Percentiles rank a stretch among this genome's conserved stretches.
Evolutionary conservation across 306 rosid genomes (phyloP).

Genomic region (Quercus agrifolia): DNA sequence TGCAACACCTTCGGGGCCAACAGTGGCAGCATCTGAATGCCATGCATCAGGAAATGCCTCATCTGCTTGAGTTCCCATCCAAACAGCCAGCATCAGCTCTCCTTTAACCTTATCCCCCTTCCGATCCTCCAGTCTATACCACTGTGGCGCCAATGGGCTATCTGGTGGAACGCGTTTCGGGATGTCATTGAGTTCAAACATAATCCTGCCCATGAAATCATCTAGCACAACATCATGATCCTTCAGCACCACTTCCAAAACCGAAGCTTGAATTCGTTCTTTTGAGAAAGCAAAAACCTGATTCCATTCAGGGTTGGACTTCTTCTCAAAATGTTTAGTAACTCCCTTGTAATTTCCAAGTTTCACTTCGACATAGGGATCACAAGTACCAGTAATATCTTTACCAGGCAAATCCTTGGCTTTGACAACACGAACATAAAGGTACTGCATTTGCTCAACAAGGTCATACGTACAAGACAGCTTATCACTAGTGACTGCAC

Average conservation of each 20-base stretch:
- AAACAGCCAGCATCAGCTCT: slow-evolving; percentile 89
- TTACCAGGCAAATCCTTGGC: slow-evolving; percentile 82
- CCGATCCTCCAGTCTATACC: slow-evolving; percentile 75
- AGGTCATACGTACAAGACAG: slow-evolving; percentile 85
- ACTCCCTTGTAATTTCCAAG: slow-evolving; percentile 84
- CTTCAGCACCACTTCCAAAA: slow-evolving; percentile 73
- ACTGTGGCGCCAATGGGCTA: slow-evolving; percentile 90
- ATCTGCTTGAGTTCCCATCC: slow-evolving; percentile 99
- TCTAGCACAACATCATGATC: slow-evolving; percentile 78
- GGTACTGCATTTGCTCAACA: slow-evolving; percentile 91
- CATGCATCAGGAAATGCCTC: slow-evolving; percentile 93
- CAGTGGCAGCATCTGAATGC: slow-evolving; percentile 89
- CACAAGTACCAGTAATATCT: slow-evolving; percentile 79
- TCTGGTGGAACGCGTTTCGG: slow-evolving; percentile 87
- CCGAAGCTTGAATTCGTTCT: slow-evolving; percentile 79
- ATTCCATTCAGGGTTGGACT: slow-evolving; percentile 74
- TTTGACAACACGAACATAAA: slow-evolving; percentile 79
- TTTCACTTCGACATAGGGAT: slow-evolving; percentile 90
- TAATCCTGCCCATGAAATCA: slow-evolving; percentile 66
- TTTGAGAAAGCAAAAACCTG: slow-evolving; percentile 83
- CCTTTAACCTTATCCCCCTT: slow-evolving; percentile 65
- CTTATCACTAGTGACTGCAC: slow-evolving; percentile 54
- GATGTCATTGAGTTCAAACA: slow-evolving; percentile 67
- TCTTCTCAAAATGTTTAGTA: slow-evolving; percentile 81
- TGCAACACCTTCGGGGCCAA: slow-evolving; percentile 62